A percentile compares a stretch with the other conserved stretches of the same genome.
Conservation (phyloP, 768 basidiomycete species). For the Hericium rajendrae region DNA sequence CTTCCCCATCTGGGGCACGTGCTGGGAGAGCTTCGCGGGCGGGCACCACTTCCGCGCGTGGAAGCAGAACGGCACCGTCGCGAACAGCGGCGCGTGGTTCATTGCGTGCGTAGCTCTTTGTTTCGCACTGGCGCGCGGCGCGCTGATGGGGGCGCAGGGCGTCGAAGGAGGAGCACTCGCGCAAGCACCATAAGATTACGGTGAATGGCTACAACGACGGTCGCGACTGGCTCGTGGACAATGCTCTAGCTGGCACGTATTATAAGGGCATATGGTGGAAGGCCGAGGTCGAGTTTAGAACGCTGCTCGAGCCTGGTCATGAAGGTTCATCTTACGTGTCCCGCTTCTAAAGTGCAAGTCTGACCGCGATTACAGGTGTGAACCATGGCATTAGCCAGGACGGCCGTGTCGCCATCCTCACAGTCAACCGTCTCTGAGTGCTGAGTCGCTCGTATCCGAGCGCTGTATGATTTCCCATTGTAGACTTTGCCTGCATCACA, state of each 20-base stretch:
- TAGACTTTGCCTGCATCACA: not conserved
- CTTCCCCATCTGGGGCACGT: constrained; percentile 72
- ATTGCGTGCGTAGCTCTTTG: constrained; percentile 35
- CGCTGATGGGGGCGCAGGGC: constrained; percentile 32
- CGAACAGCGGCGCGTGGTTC: constrained; percentile 76
- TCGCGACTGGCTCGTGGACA: constrained; percentile 67
- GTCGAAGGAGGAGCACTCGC: constrained; percentile 66
- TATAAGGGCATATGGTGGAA: constrained; percentile 66
- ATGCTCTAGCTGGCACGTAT: constrained; percentile 47
- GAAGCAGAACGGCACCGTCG: constrained; percentile 75
- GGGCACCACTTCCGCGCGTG: constrained; percentile 86
- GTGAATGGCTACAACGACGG: constrained; percentile 77
- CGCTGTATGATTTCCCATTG: not conserved
- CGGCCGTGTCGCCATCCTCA: constrained; percentile 71
- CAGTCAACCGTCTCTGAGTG: constrained; percentile 39
- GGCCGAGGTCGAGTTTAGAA: constrained; percentile 68
- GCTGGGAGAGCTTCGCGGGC: constrained; percentile 83
- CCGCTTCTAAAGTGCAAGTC: not conserved
- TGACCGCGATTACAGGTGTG: constrained; percentile 37
- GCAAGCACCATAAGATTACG: constrained; percentile 62
- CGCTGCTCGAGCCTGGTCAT: constrained; percentile 56
- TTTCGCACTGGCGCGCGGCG: too few relatives aligned
- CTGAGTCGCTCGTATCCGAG: not conserved
- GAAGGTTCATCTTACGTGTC: constrained; percentile 37
- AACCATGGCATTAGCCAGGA: constrained; percentile 80